Evolutionary conservation across 306 rosid species (phyloP).

Genomic region (Quercus wislizeni): DNA sequence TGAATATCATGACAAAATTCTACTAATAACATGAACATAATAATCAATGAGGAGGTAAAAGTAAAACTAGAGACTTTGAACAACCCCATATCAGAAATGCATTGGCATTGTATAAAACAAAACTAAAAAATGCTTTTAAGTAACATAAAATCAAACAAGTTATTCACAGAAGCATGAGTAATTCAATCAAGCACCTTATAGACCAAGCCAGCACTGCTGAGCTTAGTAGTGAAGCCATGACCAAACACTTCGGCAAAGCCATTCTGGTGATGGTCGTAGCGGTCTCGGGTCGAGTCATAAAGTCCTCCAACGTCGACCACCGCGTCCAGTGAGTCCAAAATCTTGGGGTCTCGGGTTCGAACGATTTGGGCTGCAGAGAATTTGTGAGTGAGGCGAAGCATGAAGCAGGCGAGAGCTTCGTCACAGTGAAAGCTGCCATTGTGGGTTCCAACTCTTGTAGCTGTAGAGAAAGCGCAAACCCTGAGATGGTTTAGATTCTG

Average conservation of each 20-base stretch:
- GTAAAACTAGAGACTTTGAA: too few species aligned
- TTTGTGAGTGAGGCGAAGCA: slow-evolving; percentile 45
- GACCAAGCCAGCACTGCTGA: slow-evolving; percentile 63
- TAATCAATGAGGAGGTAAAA: too few species aligned
- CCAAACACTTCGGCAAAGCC: slow-evolving; percentile 42
- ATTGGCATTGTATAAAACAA: too few species aligned
- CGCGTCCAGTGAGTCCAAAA: slow-evolving; percentile 40
- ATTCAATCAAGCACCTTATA: slow-evolving; percentile 40
- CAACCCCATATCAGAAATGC: too few species aligned
- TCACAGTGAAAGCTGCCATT: slow-evolving; percentile 60
- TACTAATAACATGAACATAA: too few species aligned
- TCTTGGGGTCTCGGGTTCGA: slow-evolving; percentile 43
- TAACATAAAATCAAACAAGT: too few species aligned
- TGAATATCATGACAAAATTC: too few species aligned
- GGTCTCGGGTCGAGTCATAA: slow-evolving; percentile 41
- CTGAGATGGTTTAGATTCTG: background rate
- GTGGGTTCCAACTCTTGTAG: slow-evolving; percentile 52
- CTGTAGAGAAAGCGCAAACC: slow-evolving; percentile 30
- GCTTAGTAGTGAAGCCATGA: slow-evolving; percentile 42
- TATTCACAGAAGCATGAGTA: too few species aligned
- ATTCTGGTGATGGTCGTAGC: slow-evolving; percentile 52
- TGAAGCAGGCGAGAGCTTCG: slow-evolving; percentile 62
- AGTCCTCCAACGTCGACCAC: slow-evolving; percentile 58
- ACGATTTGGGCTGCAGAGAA: slow-evolving; percentile 43
- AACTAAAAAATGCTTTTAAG: background rate